Conservation (phyloP, 768 basidiomycete genomes). For the Galerina sulciceps region DNA sequence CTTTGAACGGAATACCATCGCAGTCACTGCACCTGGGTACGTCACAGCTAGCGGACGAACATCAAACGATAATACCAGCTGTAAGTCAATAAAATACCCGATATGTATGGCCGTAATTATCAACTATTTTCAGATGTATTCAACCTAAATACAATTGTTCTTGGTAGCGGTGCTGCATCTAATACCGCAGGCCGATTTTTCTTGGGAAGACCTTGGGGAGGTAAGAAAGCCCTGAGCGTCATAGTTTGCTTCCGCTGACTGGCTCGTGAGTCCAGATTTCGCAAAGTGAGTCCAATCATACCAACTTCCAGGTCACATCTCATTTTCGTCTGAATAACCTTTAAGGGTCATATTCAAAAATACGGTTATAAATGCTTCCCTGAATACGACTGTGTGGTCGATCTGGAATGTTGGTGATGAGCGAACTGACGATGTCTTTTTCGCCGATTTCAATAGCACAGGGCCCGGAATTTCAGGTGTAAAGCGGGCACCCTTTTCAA, state of each 20-base stretch:
- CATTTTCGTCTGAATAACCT: not conserved
- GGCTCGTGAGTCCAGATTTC: constrained; percentile 31
- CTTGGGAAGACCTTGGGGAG: constrained; percentile 54
- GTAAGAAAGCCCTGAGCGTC: constrained; percentile 25
- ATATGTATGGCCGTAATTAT: no score
- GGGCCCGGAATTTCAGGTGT: constrained; percentile 41
- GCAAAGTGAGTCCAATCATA: constrained; percentile 39
- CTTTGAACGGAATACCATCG: constrained; percentile 55
- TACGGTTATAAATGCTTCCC: constrained; percentile 42
- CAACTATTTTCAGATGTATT: constrained; percentile 39
- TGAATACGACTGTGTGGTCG: constrained; percentile 50
- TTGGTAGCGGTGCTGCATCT: constrained; percentile 42
- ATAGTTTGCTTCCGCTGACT: not conserved
- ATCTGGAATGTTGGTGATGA: constrained; percentile 42
- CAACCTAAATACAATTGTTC: constrained; percentile 46
- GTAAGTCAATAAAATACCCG: constrained; percentile 30
- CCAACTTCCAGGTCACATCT: not conserved
- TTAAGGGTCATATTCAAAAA: constrained; percentile 52
- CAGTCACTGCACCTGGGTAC: constrained; percentile 44
- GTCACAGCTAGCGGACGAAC: constrained; percentile 54
- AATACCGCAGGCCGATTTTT: constrained; percentile 39
- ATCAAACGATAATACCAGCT: constrained; percentile 47
- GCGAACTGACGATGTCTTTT: constrained; percentile 46
- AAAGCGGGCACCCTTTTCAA: constrained; percentile 44
- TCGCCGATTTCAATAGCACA: constrained; percentile 50